Percentiles rank a stretch among this genome's conserved stretches.
These are phyloP conservation scores for Aspergillus japonicus DNA, from an alignment of 2,329 filamentous ascomycete species.

Conservation along the genomic window DNA sequence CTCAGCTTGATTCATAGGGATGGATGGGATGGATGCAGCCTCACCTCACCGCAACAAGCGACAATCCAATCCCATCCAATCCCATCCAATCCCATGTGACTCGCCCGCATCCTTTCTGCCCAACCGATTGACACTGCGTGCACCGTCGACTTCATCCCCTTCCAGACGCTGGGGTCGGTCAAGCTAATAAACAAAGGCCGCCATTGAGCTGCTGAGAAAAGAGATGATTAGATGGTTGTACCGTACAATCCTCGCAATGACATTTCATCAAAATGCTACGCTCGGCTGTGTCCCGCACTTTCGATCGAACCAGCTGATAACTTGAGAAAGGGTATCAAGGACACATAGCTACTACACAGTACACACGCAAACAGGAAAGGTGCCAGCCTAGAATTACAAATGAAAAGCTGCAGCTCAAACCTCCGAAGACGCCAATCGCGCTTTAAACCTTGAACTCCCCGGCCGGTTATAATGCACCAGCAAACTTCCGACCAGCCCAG, in stretches of 20 bases:
- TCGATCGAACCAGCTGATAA: not conserved
- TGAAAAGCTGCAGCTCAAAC: not conserved
- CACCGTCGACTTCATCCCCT: not conserved
- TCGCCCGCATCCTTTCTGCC: not conserved
- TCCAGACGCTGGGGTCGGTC: not conserved
- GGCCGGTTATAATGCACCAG: slow-evolving; percentile 31
- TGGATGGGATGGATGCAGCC: not conserved
- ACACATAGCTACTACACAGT: not conserved
- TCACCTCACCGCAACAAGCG: slow-evolving; percentile 8
- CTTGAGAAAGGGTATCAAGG: slow-evolving; percentile 15
- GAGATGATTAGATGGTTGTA: not conserved
- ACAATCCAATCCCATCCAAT: not conserved
- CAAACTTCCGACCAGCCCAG: slow-evolving; percentile 74
- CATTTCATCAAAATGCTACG: not conserved
- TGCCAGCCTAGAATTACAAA: not conserved
- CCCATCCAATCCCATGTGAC: not conserved
- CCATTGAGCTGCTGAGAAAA: no score
- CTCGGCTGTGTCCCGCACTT: not conserved
- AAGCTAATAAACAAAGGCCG: not conserved
- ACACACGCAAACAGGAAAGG: not conserved
- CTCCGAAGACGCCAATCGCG: not conserved
- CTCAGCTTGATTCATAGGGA: not conserved
- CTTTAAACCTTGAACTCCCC: slow-evolving; percentile 2
- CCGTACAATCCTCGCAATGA: not conserved
- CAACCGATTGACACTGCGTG: not conserved